These are phyloP conservation scores for Paecilomyces variotii DNA, from an alignment of 2,329 filamentous ascomycete genomes.

Conservation along the genomic window DNA sequence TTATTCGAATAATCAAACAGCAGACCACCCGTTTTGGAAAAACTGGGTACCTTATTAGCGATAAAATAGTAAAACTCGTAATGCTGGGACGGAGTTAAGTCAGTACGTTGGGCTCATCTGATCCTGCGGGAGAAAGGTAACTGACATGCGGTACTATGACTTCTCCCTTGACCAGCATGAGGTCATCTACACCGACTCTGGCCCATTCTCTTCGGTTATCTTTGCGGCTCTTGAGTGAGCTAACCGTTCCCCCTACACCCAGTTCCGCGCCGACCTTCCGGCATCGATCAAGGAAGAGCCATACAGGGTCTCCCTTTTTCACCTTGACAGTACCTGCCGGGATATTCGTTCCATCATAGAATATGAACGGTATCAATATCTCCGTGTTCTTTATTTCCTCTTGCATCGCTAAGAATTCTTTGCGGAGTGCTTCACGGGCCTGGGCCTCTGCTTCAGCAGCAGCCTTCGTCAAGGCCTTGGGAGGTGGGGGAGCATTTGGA, in stretches of 20 bases:
- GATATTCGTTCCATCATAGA: constrained; percentile 89
- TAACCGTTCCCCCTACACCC: constrained; percentile 58
- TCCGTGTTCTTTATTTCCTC: constrained; percentile 83
- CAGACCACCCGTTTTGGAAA: constrained; percentile 61
- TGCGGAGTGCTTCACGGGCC: constrained; percentile 64
- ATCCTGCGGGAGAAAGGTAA: constrained; percentile 14
- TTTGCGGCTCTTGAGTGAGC: constrained; percentile 38
- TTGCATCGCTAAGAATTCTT: constrained; percentile 75
- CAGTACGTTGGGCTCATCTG: constrained; percentile 2
- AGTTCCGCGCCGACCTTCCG: constrained; percentile 82
- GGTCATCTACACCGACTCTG: constrained; percentile 83
- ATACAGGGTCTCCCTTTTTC: constrained; percentile 87
- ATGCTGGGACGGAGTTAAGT: constrained; percentile 51
- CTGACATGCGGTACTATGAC: constrained; percentile 90
- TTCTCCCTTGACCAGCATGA: constrained; percentile 85
- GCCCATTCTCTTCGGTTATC: constrained; percentile 77
- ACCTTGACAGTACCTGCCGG: constrained; percentile 76
- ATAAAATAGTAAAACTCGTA: constrained; percentile 98
- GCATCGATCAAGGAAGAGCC: constrained; percentile 88
- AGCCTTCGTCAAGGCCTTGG: constrained; percentile 68
- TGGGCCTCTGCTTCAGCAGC: constrained; percentile 71
- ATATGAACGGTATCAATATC: constrained; percentile 87
- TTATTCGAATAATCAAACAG: constrained; percentile 68
- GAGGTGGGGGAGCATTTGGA: constrained; percentile 44
- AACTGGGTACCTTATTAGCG: constrained; percentile 62